Base-by-base conservation (phyloP, 225 moss, liverwort and hornwort genomes). In the Polytrichum commune region DNA sequence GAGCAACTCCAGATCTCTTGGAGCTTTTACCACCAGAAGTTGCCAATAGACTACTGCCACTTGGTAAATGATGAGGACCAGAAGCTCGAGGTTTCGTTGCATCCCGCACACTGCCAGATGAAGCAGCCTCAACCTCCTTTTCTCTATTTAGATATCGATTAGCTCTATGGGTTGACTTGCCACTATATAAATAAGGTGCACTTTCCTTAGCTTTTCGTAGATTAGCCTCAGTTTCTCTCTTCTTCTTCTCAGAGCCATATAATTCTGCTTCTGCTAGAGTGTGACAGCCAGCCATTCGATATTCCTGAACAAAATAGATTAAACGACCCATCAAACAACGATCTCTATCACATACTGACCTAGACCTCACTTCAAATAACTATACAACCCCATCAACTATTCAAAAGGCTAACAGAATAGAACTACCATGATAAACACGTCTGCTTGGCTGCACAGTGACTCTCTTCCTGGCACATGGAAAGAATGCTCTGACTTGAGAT, bases 141-240 rank as follows among this genome's bases (percentile, higher is more conserved):
- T 98, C 98, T 67, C 93, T 90, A 76, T 89, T 98, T 73, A 98
- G 79, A 72, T 89, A 91, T 24, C 94, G 93, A 76, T 93, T 93
- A 22, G 91, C 90, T 69, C 93, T 83, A 80, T 95, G 95, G 30
- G 94, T 90, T 64, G 83, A 78, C 80, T 98, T 98, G 6, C 90
- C 93, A 68, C 86, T 86, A 27, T 86, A 92, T 73, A 86, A 77
- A 63, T 89, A 89, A 67, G 87, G 76, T 54, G 84, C 60, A 72
- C 70, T 90, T 77, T 93, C 98, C 80, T 80, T 85, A 28, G 81
- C 82, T 67, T 93, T 98, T 74, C 91, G 90, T 35, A 74, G 38
- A 70, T 74, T 89, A 24, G 83, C 86, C 78, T 95, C 93, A 1
- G 86, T 77, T 73, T 91, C 92, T 70, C 83, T 80, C 77, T 77